Evolutionary conservation across 2,329 filamentous ascomycete genomes (phyloP), one percentile per base, ranked within the genome.

Genomic region (Cercospora zeae-maydis): DNA sequence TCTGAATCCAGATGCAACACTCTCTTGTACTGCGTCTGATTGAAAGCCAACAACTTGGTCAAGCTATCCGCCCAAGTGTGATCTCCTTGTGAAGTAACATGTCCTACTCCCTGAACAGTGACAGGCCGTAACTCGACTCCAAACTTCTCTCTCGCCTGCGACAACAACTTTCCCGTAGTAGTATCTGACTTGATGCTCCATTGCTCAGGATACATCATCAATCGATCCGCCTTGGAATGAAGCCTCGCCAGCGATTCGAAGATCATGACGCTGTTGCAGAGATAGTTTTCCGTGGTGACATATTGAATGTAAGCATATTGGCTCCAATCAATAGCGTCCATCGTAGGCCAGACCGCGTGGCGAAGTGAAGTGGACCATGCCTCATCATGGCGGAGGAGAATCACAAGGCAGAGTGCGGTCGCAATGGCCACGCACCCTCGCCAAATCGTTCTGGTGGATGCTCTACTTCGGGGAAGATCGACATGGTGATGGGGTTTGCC

Each of bases 1-100:
- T 91, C 88, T 5, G 86, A 87, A 71, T 90, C 84, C 45, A 86
- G 75, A 49, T 81, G 78, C 36, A 86, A 77, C 27, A 86, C 77
- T 49, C 84, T 80, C 19, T 80, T 75, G 72, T 89, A 90, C 58
- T 85, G 79, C 0, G 84, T 85, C 59, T 88, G 84, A 64, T 86
- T 86, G 71, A 89, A 90, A 2, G 86, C 85, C 36, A 88, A 81
- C 31, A 90, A 80, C 71, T 91, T 90, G 21, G 86, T 87, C 67
- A 86, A 86, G 2, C 84, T 86, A 33, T 84, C 82, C 58, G 85
- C 82, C 86, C 86, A 89, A 1, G 85, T 85, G 16, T 76, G 79
- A 67, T 74, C 67, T 30, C 70, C 71, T 55, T 72, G 67, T 71
- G 74, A 37, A 61, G 72, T 54, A n/a, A n/a, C 24, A 3, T 27